Evolutionary conservation across 1,284 basidiomycete genomes (phyloP), one percentile per base, ranked within the genome.

Genomic region (Trichosporon sp.): DNA sequence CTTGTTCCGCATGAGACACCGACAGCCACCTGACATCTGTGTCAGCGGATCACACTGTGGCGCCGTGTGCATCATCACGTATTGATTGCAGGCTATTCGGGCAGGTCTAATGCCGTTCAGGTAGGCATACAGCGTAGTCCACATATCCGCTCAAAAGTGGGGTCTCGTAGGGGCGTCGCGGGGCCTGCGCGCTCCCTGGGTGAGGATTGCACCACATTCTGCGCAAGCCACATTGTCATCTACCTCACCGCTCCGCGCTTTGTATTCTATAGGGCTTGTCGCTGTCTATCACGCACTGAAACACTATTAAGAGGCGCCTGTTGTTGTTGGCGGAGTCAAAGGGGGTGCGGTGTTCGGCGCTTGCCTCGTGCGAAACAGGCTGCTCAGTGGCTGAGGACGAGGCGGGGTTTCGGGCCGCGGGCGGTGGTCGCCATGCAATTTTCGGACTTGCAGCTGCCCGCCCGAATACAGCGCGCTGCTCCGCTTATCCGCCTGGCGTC

Each of bases 161-260:
- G 51, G 19, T 26, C 51, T 19, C 21, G 10, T 54, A 21, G 51
- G 51, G 38, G 38, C 38, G 38, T 40, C 38, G 51, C 16, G 48
- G 19, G n/a, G 48, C 19, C 48, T 51, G 48, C 6, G 48, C 2
- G 48, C 51, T 54, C 51, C 51, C 51, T 54, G 19, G 19, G 7
- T 2, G 51, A 54, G 51, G 51, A 54, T 54, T 54, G 51, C 51
- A 54, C 51, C 51, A 54, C 51, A 54, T 54, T 54, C 51, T 54
- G 51, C 51, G 51, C 26, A 19, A 54, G 51, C 51, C 51, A 54
- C 51, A 54, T 54, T 54, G 46, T 19, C 51, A 54, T 54, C 51
- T 19, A 21, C 51, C 51, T 19, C 51, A 54, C 21, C 19, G 51
- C 51, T 54, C 51, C 51, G 51, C 51, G 21, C 51, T 54, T 54